Base-by-base conservation (phyloP, 192 early-diverging fungal genomes). In the Entomortierella parvispora region DNA sequence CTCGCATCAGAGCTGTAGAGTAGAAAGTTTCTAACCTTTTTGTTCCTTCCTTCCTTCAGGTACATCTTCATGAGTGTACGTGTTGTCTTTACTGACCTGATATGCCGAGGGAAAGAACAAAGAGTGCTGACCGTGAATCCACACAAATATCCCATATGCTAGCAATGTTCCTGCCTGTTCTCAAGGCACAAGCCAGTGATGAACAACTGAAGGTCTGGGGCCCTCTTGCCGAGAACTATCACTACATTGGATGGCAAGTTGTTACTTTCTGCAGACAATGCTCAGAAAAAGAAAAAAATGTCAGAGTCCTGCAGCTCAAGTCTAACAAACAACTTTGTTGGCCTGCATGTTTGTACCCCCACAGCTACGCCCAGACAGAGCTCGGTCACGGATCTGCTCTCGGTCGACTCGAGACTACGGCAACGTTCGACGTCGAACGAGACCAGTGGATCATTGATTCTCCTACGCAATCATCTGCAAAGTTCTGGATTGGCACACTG, bases 401-500 rank as follows among this genome's bases (percentile, higher is more conserved):
- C n/a, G 89, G 92, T 81, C 93, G 93, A 1, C 84, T 96, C 22
- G 94, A 96, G 80, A 96, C 94, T 5, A 93, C 91, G 0, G 93
- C 93, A 46, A 94, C 93, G 0, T 91, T 87, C 47, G 83, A 92
- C 42, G 86, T 90, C 2, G 90, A 90, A 62, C 92, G 92, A 2
- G 88, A 95, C 68, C 89, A 96, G 80, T 96, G 94, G 65, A 93
- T 92, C 46, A 84, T 96, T 47, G 88, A 96, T 71, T 88, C 88
- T 9, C 94, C 94, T 14, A 86, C 82, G 33, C 81, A 94, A 47
- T 91, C 93, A 22, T 85, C 94, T 3, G 80, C 88, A 69, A 96
- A 96, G 79, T 96, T 92, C 87, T 96, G 94, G 94, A 86, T 90
- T n/a, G 94, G 93, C 29, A 89, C 89, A 17, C 82, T 96, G 32